These are phyloP conservation scores for Erythrophleum fordii DNA, from an alignment of 306 rosid genomes.

Conservation along the genomic window DNA sequence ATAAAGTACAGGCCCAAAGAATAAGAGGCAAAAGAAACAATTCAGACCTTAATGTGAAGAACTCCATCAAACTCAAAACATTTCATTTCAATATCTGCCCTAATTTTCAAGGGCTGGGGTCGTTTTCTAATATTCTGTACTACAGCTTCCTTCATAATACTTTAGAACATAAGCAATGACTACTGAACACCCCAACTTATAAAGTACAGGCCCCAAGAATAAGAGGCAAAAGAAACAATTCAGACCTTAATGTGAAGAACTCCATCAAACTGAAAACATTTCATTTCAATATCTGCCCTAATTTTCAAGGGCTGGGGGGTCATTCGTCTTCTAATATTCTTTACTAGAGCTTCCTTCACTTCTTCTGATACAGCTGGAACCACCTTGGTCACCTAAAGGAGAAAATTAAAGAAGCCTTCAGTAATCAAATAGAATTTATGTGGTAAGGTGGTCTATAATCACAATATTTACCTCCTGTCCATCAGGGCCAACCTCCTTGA, in stretches of 20 bases:
- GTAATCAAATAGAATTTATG: conserved; percentile 11
- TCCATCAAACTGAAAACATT: conserved; percentile 96
- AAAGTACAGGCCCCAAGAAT: conserved; percentile 19
- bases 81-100: conserved; percentile 96
- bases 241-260: conserved; percentile 92
- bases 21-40: background rate
- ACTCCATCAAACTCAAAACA: conserved; percentile 98
- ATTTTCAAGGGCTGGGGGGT: conserved; percentile 97
- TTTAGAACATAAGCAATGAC: background rate
- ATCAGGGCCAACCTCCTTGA: conserved; percentile 75
- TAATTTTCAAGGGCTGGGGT: conserved; percentile 93
- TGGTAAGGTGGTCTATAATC: background rate
- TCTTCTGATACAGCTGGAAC: conserved; percentile 91
- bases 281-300: conserved; percentile 96
- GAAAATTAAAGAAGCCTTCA: conserved; percentile 10
- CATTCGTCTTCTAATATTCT: conserved; percentile 91
- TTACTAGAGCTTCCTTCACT: conserved; percentile 78
- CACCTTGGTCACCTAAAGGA: conserved; percentile 69
- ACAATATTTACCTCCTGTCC: conserved; percentile 79
- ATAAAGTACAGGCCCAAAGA: conserved; percentile 19
- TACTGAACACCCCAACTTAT: background rate
- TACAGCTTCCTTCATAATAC: conserved; percentile 65
- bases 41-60: conserved; percentile 83
- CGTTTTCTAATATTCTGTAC: conserved; percentile 84
- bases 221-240: background rate